Percentiles rank a stretch among this genome's conserved stretches.
These are phyloP conservation scores for Termitomyces sp. DNA, from an alignment of 768 basidiomycete genomes.

Conservation along the genomic window DNA sequence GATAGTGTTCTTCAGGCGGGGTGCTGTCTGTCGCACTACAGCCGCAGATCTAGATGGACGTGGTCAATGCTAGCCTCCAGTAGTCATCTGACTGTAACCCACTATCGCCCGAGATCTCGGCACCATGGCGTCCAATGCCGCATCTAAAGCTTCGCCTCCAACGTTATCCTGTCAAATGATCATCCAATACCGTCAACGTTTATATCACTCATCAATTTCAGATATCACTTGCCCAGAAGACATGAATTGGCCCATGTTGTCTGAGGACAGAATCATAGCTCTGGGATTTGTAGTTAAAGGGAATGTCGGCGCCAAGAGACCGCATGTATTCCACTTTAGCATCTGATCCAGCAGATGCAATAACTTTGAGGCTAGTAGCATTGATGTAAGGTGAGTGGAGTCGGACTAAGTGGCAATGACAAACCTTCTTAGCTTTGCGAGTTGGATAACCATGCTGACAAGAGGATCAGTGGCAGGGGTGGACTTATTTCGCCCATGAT, in stretches of 20 bases:
- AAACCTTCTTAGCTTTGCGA: constrained; percentile 36
- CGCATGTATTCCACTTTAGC: constrained; percentile 57
- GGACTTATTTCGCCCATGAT: background rate
- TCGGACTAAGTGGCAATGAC: background rate
- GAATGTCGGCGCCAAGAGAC: constrained; percentile 54
- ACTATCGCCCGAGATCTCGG: constrained; percentile 42
- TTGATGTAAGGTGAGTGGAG: too few species aligned
- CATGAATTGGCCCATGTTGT: constrained; percentile 52
- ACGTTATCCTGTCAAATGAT: constrained; percentile 34
- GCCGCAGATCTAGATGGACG: constrained; percentile 3
- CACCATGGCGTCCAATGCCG: constrained; percentile 34
- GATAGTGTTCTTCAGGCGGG: constrained; percentile 9
- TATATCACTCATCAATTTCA: too few species aligned
- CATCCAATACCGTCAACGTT: too few species aligned
- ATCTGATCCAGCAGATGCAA: constrained; percentile 61
- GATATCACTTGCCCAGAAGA: constrained; percentile 29
- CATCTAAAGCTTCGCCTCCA: constrained; percentile 43
- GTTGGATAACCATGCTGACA: constrained; percentile 32
- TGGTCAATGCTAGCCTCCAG: too few species aligned
- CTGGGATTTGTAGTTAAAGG: constrained; percentile 62
- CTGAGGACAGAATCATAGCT: constrained; percentile 42
- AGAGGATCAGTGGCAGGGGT: too few species aligned
- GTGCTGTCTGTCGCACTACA: too few species aligned
- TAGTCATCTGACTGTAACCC: constrained; percentile 3
- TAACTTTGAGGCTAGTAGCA: constrained; percentile 38